phyloP scores from a whole-genome alignment of 371 early-diverging fungal genomes.

The Coemansia sp. region DNA sequence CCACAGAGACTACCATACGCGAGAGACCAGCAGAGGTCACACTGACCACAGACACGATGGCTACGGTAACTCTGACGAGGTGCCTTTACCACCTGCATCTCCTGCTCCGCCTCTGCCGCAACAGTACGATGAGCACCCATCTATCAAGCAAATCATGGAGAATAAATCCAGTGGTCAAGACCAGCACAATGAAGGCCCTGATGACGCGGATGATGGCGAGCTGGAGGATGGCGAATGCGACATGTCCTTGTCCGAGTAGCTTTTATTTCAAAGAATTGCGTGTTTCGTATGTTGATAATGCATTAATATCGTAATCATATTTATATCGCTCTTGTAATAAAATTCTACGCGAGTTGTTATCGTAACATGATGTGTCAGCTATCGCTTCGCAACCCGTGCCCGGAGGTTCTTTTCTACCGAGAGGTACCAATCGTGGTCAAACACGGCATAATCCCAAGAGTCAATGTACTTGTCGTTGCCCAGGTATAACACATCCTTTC shows the following conservation, averaged over 20 bases:
- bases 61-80: not conserved
- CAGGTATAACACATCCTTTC: constrained; percentile 34
- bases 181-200: not conserved
- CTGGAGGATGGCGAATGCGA: constrained; percentile 47
- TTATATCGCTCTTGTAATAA: too few species aligned
- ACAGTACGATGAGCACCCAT: not conserved
- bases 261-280: not conserved
- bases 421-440: constrained; percentile 36
- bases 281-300: not conserved
- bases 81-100: not conserved
- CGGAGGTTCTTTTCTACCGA: constrained; percentile 16
- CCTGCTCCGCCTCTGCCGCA: not conserved
- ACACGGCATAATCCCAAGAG: constrained; percentile 47
- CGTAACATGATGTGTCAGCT: not conserved
- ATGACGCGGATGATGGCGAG: constrained; percentile 1
- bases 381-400: not conserved
- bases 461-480: constrained; percentile 29
- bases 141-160: not conserved
- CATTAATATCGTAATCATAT: too few species aligned
- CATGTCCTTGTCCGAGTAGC: constrained; percentile 46
- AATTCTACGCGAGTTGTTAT: too few species aligned
- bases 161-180: not conserved
- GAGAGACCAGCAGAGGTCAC: too few species aligned
- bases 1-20: not conserved
- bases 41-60: not conserved